Conservation (phyloP, 345 rosid genomes). For the Clausena lansium region DNA sequence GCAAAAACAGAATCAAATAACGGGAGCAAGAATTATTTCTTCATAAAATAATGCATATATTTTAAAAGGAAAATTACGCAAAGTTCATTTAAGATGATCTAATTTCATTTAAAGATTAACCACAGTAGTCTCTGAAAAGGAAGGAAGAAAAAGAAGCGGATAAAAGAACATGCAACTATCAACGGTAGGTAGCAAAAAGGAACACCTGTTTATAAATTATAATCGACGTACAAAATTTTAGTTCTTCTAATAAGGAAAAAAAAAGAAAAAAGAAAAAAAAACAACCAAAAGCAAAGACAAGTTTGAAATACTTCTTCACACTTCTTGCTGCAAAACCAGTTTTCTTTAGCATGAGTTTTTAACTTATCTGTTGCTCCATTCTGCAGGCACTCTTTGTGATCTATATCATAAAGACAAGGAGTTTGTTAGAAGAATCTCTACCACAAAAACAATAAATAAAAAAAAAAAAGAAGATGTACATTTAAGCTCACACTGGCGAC, state of each 20-base stretch:
- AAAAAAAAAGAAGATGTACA: conserved; percentile 42
- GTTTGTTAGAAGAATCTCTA: conserved; percentile 18
- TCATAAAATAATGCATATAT: not conserved
- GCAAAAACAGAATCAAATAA: not conserved
- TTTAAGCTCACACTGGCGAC: conserved; percentile 66
- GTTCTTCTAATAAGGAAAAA: not conserved
- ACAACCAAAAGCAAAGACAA: not conserved
- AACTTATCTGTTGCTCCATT: conserved; percentile 18
- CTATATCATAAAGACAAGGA: conserved; percentile 34
- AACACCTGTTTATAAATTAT: not conserved
- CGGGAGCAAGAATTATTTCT: not conserved
- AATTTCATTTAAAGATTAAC: not conserved
- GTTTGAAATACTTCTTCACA: conserved; percentile 54
- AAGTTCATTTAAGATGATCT: not conserved
- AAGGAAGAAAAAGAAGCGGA: not conserved
- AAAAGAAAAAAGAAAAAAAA: not conserved
- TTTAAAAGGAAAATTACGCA: not conserved
- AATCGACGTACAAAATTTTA: not conserved
- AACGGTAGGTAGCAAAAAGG: not conserved
- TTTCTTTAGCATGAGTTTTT: conserved; percentile 24
- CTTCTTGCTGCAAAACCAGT: conserved; percentile 68
- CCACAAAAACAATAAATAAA: not conserved
- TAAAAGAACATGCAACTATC: not conserved
- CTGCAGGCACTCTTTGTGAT: conserved; percentile 53
- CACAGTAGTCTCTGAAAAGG: not conserved